phyloP scores from a whole-genome alignment of 2,329 filamentous ascomycete genomes.

The Sclerotinia spermophila region DNA sequence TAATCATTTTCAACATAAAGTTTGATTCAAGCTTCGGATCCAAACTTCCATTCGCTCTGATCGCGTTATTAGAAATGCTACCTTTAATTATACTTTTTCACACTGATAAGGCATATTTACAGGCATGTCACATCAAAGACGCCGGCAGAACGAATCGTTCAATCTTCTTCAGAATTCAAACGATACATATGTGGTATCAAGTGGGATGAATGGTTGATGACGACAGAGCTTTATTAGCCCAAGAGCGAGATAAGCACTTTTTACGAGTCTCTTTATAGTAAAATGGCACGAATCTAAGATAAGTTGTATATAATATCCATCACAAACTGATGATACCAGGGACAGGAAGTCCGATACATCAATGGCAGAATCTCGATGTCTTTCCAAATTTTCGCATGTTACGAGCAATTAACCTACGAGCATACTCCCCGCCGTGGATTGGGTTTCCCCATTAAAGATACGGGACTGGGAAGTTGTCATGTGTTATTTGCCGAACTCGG shows the following conservation, averaged over 20 bases:
- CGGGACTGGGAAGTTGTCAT: neutral
- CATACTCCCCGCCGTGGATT: too few relatives aligned
- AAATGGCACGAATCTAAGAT: neutral
- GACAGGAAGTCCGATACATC: neutral
- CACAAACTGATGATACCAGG: neutral
- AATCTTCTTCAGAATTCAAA: neutral
- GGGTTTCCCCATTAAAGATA: neutral
- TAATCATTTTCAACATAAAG: neutral
- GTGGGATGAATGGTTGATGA: neutral
- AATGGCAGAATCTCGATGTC: neutral
- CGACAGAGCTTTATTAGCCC: neutral
- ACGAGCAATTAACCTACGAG: neutral
- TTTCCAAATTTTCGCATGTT: neutral
- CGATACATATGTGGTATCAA: neutral
- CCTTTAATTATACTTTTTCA: neutral
- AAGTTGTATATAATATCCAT: neutral
- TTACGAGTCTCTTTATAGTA: neutral
- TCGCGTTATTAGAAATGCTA: neutral
- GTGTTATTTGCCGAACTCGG: neutral
- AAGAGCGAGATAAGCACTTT: neutral
- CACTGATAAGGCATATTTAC: neutral
- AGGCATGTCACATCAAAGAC: neutral
- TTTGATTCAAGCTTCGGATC: neutral
- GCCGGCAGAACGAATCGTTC: neutral
- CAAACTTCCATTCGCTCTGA: neutral